These are phyloP conservation scores for Coccomyxa subellipsoidea DNA, from an alignment of 163 green algal genomes.

Conservation along the genomic window DNA sequence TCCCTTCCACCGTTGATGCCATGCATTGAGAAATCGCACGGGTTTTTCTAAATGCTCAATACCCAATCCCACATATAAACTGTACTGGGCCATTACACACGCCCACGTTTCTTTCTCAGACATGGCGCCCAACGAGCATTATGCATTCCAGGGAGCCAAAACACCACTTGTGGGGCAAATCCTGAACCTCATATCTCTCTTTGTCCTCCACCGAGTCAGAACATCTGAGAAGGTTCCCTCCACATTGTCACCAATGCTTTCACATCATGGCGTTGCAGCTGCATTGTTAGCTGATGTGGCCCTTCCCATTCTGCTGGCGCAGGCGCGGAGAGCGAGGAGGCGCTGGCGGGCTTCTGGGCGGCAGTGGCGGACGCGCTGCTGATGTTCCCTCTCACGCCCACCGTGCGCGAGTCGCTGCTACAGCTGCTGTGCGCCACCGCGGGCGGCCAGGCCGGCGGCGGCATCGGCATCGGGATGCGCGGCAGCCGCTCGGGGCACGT, in stretches of 20 bases:
- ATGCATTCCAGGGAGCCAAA: too few species aligned
- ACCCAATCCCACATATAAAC: background rate
- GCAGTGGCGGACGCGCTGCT: conserved; percentile 24
- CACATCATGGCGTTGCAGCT: too few species aligned
- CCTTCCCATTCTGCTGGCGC: too few species aligned
- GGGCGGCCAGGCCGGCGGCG: background rate
- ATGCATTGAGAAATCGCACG: background rate
- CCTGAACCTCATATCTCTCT: too few species aligned
- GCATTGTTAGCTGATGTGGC: too few species aligned
- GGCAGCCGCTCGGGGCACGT: background rate
- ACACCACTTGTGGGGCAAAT: too few species aligned
- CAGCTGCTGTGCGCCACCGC: conserved; percentile 32
- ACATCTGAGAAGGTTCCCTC: too few species aligned
- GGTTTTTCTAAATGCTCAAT: background rate
- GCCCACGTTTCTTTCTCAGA: too few species aligned
- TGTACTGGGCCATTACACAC: too few species aligned
- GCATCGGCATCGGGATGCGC: background rate
- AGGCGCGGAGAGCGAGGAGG: background rate
- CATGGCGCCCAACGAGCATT: too few species aligned
- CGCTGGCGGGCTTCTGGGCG: conserved; percentile 23
- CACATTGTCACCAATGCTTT: too few species aligned
- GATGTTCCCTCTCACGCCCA: conserved; percentile 30
- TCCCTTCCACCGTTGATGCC: background rate
- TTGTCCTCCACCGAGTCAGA: too few species aligned
- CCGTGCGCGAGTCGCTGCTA: conserved; percentile 29